Evolutionary conservation across 2,329 filamentous ascomycete genomes (phyloP), one percentile per base, ranked within the genome.

Genomic region (Xylariaceae sp.): DNA sequence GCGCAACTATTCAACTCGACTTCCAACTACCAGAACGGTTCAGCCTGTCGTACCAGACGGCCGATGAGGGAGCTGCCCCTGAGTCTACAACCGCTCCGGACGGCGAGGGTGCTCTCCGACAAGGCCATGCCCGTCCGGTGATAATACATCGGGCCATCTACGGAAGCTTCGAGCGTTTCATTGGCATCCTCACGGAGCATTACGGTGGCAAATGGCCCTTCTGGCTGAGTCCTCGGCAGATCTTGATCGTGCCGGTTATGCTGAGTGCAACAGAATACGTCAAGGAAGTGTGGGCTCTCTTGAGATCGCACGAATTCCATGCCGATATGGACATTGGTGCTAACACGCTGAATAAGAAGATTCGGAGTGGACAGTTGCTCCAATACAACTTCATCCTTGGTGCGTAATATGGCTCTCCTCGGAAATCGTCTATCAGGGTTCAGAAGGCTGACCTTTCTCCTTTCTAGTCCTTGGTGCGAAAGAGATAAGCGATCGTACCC

Each of bases 1-100:
- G 91, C 70, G 91, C 93, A 66, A 98, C 93, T 12, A 96, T 98
- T 65, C 93, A 98, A 77, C 85, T 96, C 52, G 91, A 96, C 73
- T 96, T 96, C 79, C 83, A 90, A 19, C 89, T 89, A 1, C 81
- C 89, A 67, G 92, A 92, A 74, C 32, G 32, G 32, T 97, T 97
- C 76, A 89, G 90, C 69, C 84, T 97, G 43, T 53, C 59, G 29
- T 54, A 62, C 2, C 54, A 57, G 21, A 37, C 49, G n/a, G 46
- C 46, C 20, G 20, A 44, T 14, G 53, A 52, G 32, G 49, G 46
- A 7, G 73, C 77, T 52, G 80, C 81, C 62, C 76, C 70, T 14
- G 74, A 75, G 56, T 59, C 70, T n/a, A 74, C 52, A 23, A 43
- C 52, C 14, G 47, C 52, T 9, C 6, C 57, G 4, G 46, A 23